Base-by-base conservation (phyloP, 2,329 filamentous ascomycete genomes). In the Hyphodiscus sp. region DNA sequence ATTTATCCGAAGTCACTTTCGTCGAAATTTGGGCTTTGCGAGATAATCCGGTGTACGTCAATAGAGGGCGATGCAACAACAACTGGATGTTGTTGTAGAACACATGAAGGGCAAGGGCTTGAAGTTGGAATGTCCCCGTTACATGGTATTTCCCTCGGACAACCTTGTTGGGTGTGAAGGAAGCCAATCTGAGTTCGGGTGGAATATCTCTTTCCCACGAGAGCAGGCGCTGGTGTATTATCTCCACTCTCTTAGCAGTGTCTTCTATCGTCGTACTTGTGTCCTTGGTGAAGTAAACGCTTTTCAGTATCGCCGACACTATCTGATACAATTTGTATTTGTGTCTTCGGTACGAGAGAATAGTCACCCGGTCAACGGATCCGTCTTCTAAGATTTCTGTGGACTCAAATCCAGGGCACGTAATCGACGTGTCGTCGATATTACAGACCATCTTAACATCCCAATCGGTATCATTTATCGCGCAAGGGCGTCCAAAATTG, bases 51-150 rank as follows among this genome's bases (percentile, higher is more conserved):
- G 23, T 26, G 23, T 26, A 26, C 23, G 23, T 26, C 23, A 48
- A 33, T 7, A 48, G 16, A 16, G 46, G 46, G 16, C 46, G 46
- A 20, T 48, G 46, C 46, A 48, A 48, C 19, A 48, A 20, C n/a
- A 48, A 23, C 20, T 48, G 46, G 6, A 48, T 48, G 23, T 48
- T 48, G 46, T 48, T 20, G 20, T 48, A 48, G 10, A 20, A 48
- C 15, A 38, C 16, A 16, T 38, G 46, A 20, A 48, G 46, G 2
- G 46, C 46, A 15, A 48, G 16, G 16, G 46, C 46, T 20, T 48
- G 46, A 11, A 48, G 23, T n/a, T 33, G 46, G 20, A 48, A 48
- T 5, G 20, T 48, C 23, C 30, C 13, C 16, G 19, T 6, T 2
- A 48, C 46, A 16, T 23, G 10, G 26, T 7, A 20, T 8, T 13